These are phyloP conservation scores for Jaltomata sinuosa DNA, from an alignment of 257 asterid genomes.

Conservation along the genomic window DNA sequence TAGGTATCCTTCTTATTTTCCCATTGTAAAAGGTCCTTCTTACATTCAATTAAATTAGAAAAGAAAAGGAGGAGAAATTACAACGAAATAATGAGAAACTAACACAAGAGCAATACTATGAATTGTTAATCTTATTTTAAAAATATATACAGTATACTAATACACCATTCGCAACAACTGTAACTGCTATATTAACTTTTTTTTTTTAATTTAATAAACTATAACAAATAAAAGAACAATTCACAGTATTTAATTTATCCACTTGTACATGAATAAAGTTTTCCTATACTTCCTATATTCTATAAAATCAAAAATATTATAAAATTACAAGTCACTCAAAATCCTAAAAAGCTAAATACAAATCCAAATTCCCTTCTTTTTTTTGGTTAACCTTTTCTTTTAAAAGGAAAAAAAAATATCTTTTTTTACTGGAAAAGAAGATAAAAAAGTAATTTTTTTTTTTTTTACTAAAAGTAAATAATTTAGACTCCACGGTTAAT, in stretches of 20 bases:
- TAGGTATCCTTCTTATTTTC: background rate
- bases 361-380: background rate
- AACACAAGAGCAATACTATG: too few species aligned
- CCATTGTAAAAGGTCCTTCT: background rate
- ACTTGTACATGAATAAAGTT: background rate
- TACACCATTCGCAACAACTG: background rate
- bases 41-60: background rate
- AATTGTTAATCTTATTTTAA: background rate
- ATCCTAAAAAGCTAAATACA: background rate
- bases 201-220: background rate
- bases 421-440: background rate
- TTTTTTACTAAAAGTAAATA: background rate
- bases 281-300: background rate
- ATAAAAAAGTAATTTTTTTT: background rate
- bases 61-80: background rate
- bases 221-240: background rate
- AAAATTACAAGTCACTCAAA: background rate
- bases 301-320: background rate
- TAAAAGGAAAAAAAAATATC: background rate
- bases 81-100: background rate
- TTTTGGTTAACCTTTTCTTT: background rate
- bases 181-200: background rate
- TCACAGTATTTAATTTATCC: background rate
- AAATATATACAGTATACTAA: too few species aligned
- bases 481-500: conserved; percentile 21